A percentile compares a stretch with the other conserved stretches of the same genome.
Conservation (phyloP, 78 protist genomes). For the Dictyostelium discoideum region DNA sequence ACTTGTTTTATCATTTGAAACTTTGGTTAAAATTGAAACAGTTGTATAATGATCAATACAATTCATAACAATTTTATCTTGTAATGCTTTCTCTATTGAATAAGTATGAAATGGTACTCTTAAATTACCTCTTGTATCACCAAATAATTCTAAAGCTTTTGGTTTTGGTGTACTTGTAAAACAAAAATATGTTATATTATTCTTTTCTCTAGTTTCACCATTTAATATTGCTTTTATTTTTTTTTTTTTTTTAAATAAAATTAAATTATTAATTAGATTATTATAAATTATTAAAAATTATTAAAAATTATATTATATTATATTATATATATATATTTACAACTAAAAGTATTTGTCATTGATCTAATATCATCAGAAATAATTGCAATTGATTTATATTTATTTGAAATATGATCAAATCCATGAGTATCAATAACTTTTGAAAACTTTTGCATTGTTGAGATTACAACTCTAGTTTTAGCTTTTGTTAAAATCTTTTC, state of each 20-base stretch:
- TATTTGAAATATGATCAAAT: conserved; percentile 14
- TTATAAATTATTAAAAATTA: neutral
- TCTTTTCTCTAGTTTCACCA: conserved; percentile 19
- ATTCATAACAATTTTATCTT: conserved; percentile 45
- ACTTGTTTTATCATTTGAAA: neutral
- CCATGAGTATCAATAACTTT: conserved; percentile 4
- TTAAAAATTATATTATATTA: neutral
- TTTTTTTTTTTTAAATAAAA: neutral
- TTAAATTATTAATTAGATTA: neutral
- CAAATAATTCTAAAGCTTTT: conserved; percentile 74
- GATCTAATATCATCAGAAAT: conserved; percentile 71
- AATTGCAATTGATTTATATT: conserved; percentile 54
- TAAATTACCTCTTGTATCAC: conserved; percentile 50
- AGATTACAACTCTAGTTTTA: conserved; percentile 48
- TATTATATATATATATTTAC: conserved; percentile 1
- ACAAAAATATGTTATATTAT: conserved; percentile 71
- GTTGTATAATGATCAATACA: conserved; percentile 61
- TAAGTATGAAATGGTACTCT: conserved; percentile 62
- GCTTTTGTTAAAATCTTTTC: conserved; percentile 26
- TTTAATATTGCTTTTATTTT: neutral
- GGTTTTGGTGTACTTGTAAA: conserved; percentile 79
- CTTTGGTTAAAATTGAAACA: conserved; percentile 64
- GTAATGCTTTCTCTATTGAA: conserved; percentile 46
- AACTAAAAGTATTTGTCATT: conserved; percentile 31
- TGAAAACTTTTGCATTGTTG: conserved; percentile 80